Evolutionary conservation across 352 stramenopile species (phyloP).

Genomic region (Pseudoperonospora humuli): DNA sequence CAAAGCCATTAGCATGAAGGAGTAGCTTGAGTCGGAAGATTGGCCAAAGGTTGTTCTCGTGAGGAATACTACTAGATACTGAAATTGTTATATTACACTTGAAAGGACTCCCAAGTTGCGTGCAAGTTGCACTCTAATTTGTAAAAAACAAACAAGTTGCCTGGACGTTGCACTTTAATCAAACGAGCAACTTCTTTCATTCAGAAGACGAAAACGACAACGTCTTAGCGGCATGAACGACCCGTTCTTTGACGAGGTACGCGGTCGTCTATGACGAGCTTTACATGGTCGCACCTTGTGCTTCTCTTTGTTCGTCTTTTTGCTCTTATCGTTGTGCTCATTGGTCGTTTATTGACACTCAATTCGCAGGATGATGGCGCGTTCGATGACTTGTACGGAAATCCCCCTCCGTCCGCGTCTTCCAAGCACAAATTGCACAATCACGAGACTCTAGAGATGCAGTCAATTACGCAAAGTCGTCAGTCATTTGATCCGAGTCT

Average conservation of each 20-base stretch:
- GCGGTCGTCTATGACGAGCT: neutral
- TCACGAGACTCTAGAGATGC: neutral
- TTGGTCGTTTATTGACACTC: no score
- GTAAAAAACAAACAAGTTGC: slow-evolving; percentile 16
- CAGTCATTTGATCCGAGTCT: slow-evolving; percentile 3
- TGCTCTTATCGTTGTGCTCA: no score
- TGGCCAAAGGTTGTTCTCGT: no score
- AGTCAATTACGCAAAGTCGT: slow-evolving; percentile 1
- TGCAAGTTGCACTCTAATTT: no score
- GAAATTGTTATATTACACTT: no score
- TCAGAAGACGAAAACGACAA: slow-evolving; percentile 12
- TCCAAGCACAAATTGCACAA: slow-evolving; percentile 6
- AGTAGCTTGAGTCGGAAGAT: no score
- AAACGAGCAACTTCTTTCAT: neutral
- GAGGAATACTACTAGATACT: no score
- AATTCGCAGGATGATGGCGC: slow-evolving; percentile 69
- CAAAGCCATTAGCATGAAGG: no score
- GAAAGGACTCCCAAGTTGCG: no score
- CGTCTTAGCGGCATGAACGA: slow-evolving; percentile 19
- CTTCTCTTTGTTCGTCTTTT: no score
- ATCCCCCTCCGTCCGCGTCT: slow-evolving; percentile 7
- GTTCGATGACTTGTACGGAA: slow-evolving; percentile 70
- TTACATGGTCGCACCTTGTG: neutral
- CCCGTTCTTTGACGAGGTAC: slow-evolving; percentile 34
- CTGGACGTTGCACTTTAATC: neutral